Evolutionary conservation across 768 basidiomycete genomes (phyloP).

Genomic region (Amanita pallidorosea): DNA sequence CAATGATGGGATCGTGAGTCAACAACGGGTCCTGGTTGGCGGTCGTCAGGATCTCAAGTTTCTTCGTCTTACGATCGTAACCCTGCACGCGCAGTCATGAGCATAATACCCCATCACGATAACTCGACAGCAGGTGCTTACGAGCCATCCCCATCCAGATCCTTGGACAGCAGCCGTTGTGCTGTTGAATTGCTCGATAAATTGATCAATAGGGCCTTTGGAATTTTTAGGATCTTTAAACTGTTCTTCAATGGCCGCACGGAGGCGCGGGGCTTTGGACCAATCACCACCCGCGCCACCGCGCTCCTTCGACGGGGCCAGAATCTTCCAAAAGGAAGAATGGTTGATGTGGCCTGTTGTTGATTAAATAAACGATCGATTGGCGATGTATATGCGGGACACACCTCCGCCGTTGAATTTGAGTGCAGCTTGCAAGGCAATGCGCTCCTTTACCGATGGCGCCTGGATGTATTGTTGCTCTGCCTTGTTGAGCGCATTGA

Average conservation of each 20-base stretch:
- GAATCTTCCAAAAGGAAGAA: conserved; percentile 94
- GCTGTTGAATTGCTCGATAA: conserved; percentile 79
- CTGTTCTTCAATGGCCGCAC: conserved; percentile 43
- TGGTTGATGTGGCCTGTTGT: conserved; percentile 80
- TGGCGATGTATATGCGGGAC: conserved; percentile 12
- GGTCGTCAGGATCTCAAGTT: conserved; percentile 83
- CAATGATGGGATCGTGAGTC: conserved; percentile 69
- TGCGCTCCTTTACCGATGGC: conserved; percentile 62
- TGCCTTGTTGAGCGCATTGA: conserved; percentile 85
- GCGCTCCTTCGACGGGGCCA: conserved; percentile 50
- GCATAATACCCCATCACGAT: background rate
- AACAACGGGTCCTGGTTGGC: conserved; percentile 93
- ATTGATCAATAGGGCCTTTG: background rate
- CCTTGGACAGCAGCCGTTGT: conserved; percentile 84
- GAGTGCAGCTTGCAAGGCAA: conserved; percentile 82
- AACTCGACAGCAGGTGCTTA: conserved; percentile 27
- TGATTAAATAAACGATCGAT: background rate
- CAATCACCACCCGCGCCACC: conserved; percentile 50
- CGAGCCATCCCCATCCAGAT: conserved; percentile 95
- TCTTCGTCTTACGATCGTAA: conserved; percentile 49
- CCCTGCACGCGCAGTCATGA: conserved; percentile 34
- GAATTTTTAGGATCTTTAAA: conserved; percentile 60
- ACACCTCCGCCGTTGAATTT: conserved; percentile 95
- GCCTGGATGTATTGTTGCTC: conserved; percentile 67
- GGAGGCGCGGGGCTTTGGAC: conserved; percentile 47